A percentile compares a stretch with the other conserved stretches of the same genome.
Evolutionary conservation across 2,329 filamentous ascomycete species (phyloP).

Genomic region (Penicillium decumbens): DNA sequence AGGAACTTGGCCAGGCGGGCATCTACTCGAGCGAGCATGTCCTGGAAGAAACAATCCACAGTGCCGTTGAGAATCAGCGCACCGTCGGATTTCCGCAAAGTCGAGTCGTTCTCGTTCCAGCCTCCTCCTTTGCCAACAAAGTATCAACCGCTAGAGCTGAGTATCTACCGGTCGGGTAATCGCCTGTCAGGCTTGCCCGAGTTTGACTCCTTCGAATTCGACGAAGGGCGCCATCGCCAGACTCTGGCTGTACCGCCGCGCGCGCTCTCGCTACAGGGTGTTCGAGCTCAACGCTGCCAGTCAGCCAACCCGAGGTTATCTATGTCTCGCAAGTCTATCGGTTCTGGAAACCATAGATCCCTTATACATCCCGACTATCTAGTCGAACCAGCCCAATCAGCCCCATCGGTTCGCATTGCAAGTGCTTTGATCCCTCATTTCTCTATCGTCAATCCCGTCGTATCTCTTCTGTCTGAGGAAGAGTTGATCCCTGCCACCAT

Average conservation of each 20-base stretch:
- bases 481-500: constrained; percentile 3
- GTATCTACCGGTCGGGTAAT: constrained; percentile 44
- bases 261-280: constrained; percentile 25
- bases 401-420: constrained; percentile 10
- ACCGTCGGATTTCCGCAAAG: constrained; percentile 42
- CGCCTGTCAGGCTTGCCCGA: constrained; percentile 43
- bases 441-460: constrained; percentile 19
- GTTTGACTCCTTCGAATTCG: constrained; percentile 40
- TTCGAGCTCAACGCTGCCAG: constrained; percentile 18
- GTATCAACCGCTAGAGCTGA: constrained; percentile 46
- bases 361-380: constrained; percentile 23
- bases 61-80: constrained; percentile 38
- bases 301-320: constrained; percentile 27
- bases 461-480: neutral
- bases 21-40: constrained; percentile 41
- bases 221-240: constrained; percentile 23
- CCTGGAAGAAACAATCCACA: constrained; percentile 33
- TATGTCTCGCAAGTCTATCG: constrained; percentile 37
- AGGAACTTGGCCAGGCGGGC: constrained; percentile 37
- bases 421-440: constrained; percentile 32
- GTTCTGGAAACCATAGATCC: constrained; percentile 30
- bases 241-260: constrained; percentile 31
- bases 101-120: constrained; percentile 26
- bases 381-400: constrained; percentile 15
- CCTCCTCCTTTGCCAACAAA: constrained; percentile 10